These are phyloP conservation scores for Nicotiana sylvestris DNA, from an alignment of 257 asterid species.

Conservation along the genomic window DNA sequence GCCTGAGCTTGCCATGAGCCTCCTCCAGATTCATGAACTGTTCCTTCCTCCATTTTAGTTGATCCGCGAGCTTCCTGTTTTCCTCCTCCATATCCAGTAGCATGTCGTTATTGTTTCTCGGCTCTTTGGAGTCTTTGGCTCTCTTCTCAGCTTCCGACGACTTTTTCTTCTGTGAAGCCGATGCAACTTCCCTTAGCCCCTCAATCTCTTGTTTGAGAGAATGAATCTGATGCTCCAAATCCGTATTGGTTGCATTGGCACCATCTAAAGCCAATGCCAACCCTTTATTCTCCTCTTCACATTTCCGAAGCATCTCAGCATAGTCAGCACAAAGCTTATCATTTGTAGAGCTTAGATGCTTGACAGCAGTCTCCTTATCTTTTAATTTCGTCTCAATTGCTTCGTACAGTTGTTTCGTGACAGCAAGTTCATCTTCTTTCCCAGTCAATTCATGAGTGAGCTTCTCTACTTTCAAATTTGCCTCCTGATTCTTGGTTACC, in stretches of 20 bases:
- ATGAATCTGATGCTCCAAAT: slow-evolving; percentile 45
- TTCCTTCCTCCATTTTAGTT: slow-evolving; percentile 86
- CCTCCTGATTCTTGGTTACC: slow-evolving; percentile 50
- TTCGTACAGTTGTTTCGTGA: slow-evolving; percentile 31
- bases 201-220: slow-evolving; percentile 55
- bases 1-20: slow-evolving; percentile 65
- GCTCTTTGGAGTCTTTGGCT: slow-evolving; percentile 27
- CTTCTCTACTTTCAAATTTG: slow-evolving; percentile 50
- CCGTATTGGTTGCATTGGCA: slow-evolving; percentile 48
- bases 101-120: slow-evolving; percentile 42
- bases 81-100: slow-evolving; percentile 53
- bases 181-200: slow-evolving; percentile 38
- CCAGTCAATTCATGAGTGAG: slow-evolving; percentile 39
- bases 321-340: slow-evolving; percentile 59
- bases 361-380: slow-evolving; percentile 56
- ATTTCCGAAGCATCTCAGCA: slow-evolving; percentile 41
- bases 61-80: slow-evolving; percentile 50
- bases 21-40: slow-evolving; percentile 75
- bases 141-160: slow-evolving; percentile 26
- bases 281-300: slow-evolving; percentile 55
- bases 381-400: slow-evolving; percentile 44
- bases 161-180: slow-evolving; percentile 32
- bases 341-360: slow-evolving; percentile 43
- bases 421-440: slow-evolving; percentile 44
- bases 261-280: slow-evolving; percentile 62